Evolutionary conservation across 345 rosid species (phyloP).

Genomic region (Fremontodendron californicum): DNA sequence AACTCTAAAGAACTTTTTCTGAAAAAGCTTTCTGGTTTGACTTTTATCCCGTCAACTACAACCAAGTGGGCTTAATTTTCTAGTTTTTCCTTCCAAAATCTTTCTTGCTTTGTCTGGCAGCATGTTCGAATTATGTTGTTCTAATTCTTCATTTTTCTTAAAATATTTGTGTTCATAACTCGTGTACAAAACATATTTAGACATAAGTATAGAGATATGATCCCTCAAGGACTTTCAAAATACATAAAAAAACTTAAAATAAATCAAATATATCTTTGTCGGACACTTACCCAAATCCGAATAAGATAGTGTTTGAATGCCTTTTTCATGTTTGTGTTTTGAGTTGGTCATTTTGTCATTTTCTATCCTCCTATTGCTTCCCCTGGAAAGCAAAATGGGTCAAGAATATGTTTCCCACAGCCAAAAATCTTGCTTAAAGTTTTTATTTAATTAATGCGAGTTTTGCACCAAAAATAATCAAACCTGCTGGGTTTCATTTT

Average conservation of each 20-base stretch:
- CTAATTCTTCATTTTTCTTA: too few relatives aligned
- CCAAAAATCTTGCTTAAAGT: background rate
- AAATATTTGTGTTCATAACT: too few relatives aligned
- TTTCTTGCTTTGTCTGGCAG: background rate
- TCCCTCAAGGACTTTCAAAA: too few relatives aligned
- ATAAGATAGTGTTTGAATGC: too few relatives aligned
- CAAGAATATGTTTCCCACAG: background rate
- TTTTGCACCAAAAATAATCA: background rate
- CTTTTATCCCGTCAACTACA: background rate
- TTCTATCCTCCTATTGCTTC: background rate
- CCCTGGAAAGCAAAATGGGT: background rate
- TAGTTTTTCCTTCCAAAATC: background rate
- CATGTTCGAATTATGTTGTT: background rate
- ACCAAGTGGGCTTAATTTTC: background rate
- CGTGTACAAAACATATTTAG: too few relatives aligned
- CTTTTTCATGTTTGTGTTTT: background rate
- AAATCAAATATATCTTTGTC: too few relatives aligned
- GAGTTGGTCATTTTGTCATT: background rate
- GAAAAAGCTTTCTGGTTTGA: background rate
- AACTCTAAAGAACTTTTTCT: background rate
- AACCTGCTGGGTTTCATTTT: background rate
- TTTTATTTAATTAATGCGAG: too few relatives aligned
- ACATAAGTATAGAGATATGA: too few relatives aligned
- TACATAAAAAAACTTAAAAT: too few relatives aligned
- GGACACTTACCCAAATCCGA: too few relatives aligned